Evolutionary conservation across 345 rosid genomes (phyloP).

Genomic region (Eucalyptus sideroxylon): DNA sequence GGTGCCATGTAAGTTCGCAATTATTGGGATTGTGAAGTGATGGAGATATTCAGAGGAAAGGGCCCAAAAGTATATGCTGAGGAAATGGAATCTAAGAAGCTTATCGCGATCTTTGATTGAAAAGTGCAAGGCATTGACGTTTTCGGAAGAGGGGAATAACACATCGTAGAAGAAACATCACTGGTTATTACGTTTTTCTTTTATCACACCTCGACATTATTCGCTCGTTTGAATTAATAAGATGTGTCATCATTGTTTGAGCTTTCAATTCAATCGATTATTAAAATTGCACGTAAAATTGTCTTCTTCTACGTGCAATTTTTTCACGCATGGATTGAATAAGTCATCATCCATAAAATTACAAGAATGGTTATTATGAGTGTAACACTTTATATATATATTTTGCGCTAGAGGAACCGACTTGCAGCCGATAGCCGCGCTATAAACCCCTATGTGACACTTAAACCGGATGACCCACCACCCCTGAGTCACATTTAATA

Average conservation of each 20-base stretch:
- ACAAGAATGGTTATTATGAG: not conserved
- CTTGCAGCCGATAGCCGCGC: too few species aligned
- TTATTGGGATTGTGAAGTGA: not conserved
- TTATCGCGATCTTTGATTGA: not conserved
- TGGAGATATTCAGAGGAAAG: not conserved
- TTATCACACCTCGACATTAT: not conserved
- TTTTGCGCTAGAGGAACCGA: too few species aligned
- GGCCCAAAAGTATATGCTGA: not conserved
- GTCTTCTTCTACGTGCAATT: not conserved
- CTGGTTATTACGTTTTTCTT: not conserved
- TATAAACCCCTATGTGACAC: accelerated
- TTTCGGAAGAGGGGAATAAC: not conserved
- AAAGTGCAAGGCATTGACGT: not conserved
- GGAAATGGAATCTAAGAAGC: not conserved
- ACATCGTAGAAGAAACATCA: not conserved
- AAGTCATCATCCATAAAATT: not conserved
- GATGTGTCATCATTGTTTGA: accelerated
- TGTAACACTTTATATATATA: not conserved
- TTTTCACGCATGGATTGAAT: accelerated
- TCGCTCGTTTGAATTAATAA: not conserved
- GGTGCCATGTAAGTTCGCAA: not conserved
- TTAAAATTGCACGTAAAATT: not conserved
- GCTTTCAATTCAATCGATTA: not conserved
- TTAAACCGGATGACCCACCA: too few species aligned
- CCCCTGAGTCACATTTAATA: too few species aligned